Conservation (phyloP, 1,284 basidiomycete genomes). For the Cryptococcus sp. region DNA sequence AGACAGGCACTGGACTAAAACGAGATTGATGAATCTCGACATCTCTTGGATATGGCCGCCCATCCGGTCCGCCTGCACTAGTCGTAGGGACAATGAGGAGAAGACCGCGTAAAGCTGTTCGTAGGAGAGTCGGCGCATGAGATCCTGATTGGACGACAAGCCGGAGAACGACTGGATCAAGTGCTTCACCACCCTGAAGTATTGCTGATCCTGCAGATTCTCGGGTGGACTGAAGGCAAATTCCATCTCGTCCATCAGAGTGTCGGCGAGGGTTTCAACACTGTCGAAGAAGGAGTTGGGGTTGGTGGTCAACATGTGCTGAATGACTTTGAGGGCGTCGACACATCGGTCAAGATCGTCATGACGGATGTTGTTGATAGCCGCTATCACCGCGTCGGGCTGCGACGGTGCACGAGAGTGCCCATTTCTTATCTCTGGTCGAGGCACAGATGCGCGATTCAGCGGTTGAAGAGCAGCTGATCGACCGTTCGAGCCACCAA, state of each 20-base stretch:
- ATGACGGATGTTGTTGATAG: constrained; percentile 42
- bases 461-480: constrained; percentile 30
- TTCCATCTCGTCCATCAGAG: constrained; percentile 82
- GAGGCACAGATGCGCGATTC: constrained; percentile 7
- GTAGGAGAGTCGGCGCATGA: constrained; percentile 35
- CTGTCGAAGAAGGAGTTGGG: constrained; percentile 59
- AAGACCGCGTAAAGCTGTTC: constrained; percentile 59
- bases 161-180: constrained; percentile 73
- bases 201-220: constrained; percentile 69
- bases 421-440: neutral
- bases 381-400: constrained; percentile 18
- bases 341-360: constrained; percentile 82
- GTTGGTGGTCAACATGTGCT: constrained; percentile 72
- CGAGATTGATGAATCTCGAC: constrained; percentile 97
- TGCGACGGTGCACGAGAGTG: neutral
- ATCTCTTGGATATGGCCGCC: constrained; percentile 73
- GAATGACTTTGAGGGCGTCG: constrained; percentile 89
- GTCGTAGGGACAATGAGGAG: constrained; percentile 81
- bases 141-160: constrained; percentile 29
- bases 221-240: constrained; percentile 80
- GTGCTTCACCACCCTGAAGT: constrained; percentile 90
- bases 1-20: constrained; percentile 88
- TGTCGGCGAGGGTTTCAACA: constrained; percentile 71
- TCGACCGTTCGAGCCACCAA: constrained; percentile 13
- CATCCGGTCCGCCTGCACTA: constrained; percentile 78